Evolutionary conservation across 805 yeast genomes (phyloP), one percentile per base, ranked within the genome.

Genomic region (Wickerhamiella sergipiensis): DNA sequence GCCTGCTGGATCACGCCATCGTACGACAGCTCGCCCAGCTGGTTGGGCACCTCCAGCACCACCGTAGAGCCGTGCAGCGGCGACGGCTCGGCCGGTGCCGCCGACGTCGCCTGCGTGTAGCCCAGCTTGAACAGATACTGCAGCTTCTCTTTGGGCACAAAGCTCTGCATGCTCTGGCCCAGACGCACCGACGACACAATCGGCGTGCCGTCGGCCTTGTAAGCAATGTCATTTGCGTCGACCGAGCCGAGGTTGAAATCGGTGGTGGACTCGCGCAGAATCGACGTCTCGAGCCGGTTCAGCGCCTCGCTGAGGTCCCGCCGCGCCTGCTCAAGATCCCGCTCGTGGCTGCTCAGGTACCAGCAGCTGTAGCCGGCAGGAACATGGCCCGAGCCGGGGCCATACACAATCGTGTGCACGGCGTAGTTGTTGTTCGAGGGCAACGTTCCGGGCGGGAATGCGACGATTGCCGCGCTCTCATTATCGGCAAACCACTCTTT

Each of bases 1-100:
- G 89, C 87, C 54, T 87, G 92, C 1, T 89, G 80, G 18, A 90
- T 78, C 3, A 85, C 77, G 29, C 96, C 97, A 64, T 90, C 97
- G 65, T 88, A 90, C 39, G 95, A 83, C 29, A 92, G 75, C 62
- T 90, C 97, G 7, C 84, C 72, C 0, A 89, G 80, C 22, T 95
- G 94, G 79, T 84, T 78, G 46, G 80, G 69, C 44, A 75, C 64
- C 53, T 51, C 70, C 55, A 53, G 66, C 43, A 61, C 55, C 62
- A 54, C 65, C 59, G 52, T 56, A 48, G 67, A 64, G 55, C 58
- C 53, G 44, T 52, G 60, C 18, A 54, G 40, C n/a, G 59, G 57
- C 24, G 45, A 50, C 46, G 52, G 40, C 53, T 40, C 51, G 45
- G 53, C 38, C 24, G 53, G 56, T 21, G 49, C 52, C 22, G 39